A percentile compares a stretch with the other conserved stretches of the same genome.
Evolutionary conservation across 352 stramenopile species (phyloP).

Genomic region (Globisporangium emineosum): DNA sequence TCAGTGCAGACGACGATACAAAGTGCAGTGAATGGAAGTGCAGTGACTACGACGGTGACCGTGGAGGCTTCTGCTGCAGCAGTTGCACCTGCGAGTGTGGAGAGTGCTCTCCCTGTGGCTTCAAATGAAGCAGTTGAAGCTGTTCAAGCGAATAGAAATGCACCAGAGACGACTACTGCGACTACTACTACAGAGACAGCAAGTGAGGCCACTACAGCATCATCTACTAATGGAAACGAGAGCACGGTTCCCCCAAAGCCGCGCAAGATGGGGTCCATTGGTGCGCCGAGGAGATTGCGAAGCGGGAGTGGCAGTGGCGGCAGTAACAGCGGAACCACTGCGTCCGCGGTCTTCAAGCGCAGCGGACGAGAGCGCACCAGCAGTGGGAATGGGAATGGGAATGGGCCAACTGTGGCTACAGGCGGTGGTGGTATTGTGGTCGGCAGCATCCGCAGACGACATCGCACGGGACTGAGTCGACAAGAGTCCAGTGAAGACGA

Average conservation of each 20-base stretch:
- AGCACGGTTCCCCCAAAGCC: constrained; percentile 33
- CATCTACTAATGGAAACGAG: not conserved
- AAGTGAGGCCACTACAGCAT: not conserved
- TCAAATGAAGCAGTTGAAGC: not conserved
- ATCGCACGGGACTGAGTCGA: constrained; percentile 9
- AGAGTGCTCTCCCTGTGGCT: not conserved
- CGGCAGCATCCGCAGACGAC: constrained; percentile 12
- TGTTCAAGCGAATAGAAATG: not conserved
- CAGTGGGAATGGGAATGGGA: constrained; percentile 33
- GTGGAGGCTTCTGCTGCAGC: not conserved
- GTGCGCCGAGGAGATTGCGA: constrained; percentile 40
- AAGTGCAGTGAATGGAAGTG: not conserved
- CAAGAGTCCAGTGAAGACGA: constrained; percentile 37
- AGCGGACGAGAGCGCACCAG: constrained; percentile 20
- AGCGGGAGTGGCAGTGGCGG: constrained; percentile 50
- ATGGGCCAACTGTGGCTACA: constrained; percentile 5
- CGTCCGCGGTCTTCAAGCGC: constrained; percentile 17
- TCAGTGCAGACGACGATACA: not conserved
- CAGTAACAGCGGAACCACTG: constrained; percentile 26
- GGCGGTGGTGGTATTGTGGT: constrained; percentile 13
- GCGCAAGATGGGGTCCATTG: constrained; percentile 19
- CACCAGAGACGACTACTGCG: not conserved
- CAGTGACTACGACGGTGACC: not conserved
- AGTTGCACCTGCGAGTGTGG: not conserved
- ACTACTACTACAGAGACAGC: not conserved